Base-by-base conservation (phyloP, 139 green algal species). In the Coelastrella sp. region DNA sequence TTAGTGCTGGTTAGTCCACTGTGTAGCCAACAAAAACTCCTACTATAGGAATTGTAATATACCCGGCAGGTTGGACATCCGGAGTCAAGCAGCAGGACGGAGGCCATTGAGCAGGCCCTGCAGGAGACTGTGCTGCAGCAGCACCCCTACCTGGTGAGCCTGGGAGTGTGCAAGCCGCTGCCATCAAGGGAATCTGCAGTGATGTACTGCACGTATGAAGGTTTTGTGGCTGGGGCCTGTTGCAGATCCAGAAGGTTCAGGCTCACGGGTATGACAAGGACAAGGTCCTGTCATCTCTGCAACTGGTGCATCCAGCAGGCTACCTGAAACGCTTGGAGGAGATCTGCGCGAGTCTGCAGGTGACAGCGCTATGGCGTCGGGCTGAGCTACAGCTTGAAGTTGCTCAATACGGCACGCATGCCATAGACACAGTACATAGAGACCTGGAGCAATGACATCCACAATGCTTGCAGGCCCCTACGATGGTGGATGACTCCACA, bases 81-180 rank as follows among this genome's bases (percentile, higher is more conserved):
- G 0, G 96, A 97, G 89, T 95, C 90, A 13, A 86, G 92, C 17
- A 94, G 89, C 5, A 89, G 96, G 0, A 77, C 96, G 0, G 85
- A 89, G 4, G 94, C 96, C n/a, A 95, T 97, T 20, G 7, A 94
- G 2, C 58, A 85, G 14, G 93, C 92, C 0, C 86, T 97, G 4
- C 71, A 93, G 0, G 86, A 91, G 6, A 85, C 95, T n/a, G 5
- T 20, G 16, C 59, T 66, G 32, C 23, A 80, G 4, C 32, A 88
- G 3, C 65, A 79, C 4, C 65, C 78, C 5, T 5, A 20, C 0
- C 2, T 47, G 5, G 5, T 78, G 65, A 7, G 47, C 8, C 7
- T 80, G 16, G 7, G n/a, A 32, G 3, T 47, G 32, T 47, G 32
- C 32, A 47, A 47, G 32, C 32, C 32, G 32, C 32, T 47, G 32